Evolutionary conservation across 139 green algal genomes (phyloP).

Genomic region (Nannochloris sp.): DNA sequence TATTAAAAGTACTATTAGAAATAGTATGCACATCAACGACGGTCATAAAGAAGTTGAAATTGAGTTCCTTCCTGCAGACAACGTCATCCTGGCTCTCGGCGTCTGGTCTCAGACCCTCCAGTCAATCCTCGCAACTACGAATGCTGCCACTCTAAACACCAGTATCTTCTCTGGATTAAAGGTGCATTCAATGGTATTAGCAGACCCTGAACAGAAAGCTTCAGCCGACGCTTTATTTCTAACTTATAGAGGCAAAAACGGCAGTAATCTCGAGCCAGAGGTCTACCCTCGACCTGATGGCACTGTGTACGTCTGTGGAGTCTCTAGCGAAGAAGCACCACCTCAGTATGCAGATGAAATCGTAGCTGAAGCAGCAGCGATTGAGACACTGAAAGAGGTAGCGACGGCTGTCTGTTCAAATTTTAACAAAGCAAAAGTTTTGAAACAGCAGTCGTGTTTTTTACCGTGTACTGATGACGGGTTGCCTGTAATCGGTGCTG

Average conservation of each 20-base stretch:
- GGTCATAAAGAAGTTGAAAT: not conserved
- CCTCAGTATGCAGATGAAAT: slow-evolving; percentile 43
- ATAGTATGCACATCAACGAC: not conserved
- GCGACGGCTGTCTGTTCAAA: slow-evolving; percentile 9
- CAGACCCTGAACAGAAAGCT: slow-evolving; percentile 16
- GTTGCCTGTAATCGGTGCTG: slow-evolving; percentile 55
- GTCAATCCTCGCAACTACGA: too few relatives aligned
- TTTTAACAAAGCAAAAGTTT: slow-evolving; percentile 27
- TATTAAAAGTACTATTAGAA: too few relatives aligned
- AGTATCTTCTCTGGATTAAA: slow-evolving; percentile 60
- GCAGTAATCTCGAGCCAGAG: slow-evolving; percentile 53
- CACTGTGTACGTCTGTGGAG: slow-evolving; percentile 71
- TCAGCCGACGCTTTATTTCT: slow-evolving; percentile 45
- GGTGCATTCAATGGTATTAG: slow-evolving; percentile 65
- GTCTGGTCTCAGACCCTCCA: too few relatives aligned
- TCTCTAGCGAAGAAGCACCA: slow-evolving; percentile 26
- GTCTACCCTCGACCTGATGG: slow-evolving; percentile 72
- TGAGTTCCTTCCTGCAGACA: slow-evolving; percentile 35
- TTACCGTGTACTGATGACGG: slow-evolving; percentile 52
- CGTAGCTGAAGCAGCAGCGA: slow-evolving; percentile 3
- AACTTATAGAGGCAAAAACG: slow-evolving; percentile 11
- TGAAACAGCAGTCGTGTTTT: slow-evolving; percentile 60
- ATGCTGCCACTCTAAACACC: too few relatives aligned
- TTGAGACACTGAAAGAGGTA: slow-evolving; percentile 15
- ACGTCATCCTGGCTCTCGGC: slow-evolving; percentile 68